These are phyloP conservation scores for Chlamydomonas sphaeroides DNA, from an alignment of 139 green algal genomes.

Conservation along the genomic window DNA sequence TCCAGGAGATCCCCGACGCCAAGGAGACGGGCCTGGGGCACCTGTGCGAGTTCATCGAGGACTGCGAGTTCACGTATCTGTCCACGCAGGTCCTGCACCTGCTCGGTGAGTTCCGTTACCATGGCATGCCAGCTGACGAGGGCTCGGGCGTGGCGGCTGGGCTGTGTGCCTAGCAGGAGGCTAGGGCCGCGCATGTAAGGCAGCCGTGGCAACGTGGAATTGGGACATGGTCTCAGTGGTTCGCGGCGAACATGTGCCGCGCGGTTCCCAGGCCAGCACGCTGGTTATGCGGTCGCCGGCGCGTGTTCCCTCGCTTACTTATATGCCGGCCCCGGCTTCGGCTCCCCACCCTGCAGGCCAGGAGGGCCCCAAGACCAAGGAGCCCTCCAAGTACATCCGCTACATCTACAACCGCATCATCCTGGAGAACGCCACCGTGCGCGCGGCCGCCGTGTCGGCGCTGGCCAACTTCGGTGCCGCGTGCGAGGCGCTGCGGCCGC, in stretches of 20 bases:
- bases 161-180: too few species aligned
- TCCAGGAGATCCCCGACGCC: conserved; percentile 95
- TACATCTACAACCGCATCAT: conserved; percentile 99
- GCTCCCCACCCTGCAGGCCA: conserved; percentile 44
- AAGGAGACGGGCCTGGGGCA: conserved; percentile 96
- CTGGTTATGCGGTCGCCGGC: too few species aligned
- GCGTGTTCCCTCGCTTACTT: too few species aligned
- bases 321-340: too few species aligned
- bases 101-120: conserved; percentile 83
- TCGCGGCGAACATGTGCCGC: too few species aligned
- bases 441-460: conserved; percentile 90
- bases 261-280: too few species aligned
- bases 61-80: conserved; percentile 99
- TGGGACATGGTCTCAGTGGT: too few species aligned
- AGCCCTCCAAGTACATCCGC: conserved; percentile 89
- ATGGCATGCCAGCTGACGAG: too few species aligned
- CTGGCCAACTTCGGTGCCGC: conserved; percentile 90
- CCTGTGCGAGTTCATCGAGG: conserved; percentile 99
- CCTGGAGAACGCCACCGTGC: conserved; percentile 98
- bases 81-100: conserved; percentile 95
- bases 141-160: too few species aligned
- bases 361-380: conserved; percentile 69
- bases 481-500: conserved; percentile 70
- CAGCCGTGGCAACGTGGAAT: too few species aligned
- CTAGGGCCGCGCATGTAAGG: too few species aligned